Evolutionary conservation across 1,284 basidiomycete genomes (phyloP), one percentile per base, ranked within the genome.

Genomic region (Fomes fomentarius): DNA sequence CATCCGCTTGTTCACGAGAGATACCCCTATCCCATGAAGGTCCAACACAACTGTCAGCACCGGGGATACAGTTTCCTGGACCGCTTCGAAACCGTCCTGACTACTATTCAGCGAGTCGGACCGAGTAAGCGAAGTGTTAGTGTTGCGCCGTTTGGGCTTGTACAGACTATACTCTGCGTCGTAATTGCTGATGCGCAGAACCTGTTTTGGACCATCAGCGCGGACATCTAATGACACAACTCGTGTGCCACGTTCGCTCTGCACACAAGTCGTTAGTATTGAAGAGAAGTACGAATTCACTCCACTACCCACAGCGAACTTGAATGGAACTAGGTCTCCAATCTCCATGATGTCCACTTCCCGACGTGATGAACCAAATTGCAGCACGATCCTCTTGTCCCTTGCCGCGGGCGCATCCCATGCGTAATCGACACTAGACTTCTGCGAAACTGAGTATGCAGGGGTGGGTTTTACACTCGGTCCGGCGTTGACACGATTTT

Each of bases 311-410:
- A 90, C 89, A 43, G 77, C 74, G 69, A 98, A 91, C 70, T 85
- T 93, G 78, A 97, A 95, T 0, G 97, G 97, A 12, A 94, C 74
- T 34, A 98, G 82, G 57, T 93, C 85, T 43, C 97, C 97, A 40
- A 99, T 99, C 71, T 98, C 97, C 84, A 98, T 89, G 56, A 98
- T 89, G 68, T 99, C 97, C 50, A 99, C 78, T 22, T 82, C 76
- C 35, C 93, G 82, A n/a, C 85, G 83, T 41, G 83, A 75, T 15
- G 82, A 80, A 41, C 88, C 87, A 50, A 88, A 81, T 14, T 73
- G 74, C 14, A 99, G 75, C 47, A 85, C 74, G 37, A 99, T 79
- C 62, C 87, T 88, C 76, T 98, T 99, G 65, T 91, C 87, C 50
- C 77, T 76, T 2, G 88, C 86, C 9, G 95, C 93, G 1, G 97